Evolutionary conservation across 805 yeast species (phyloP).

Genomic region (Babjeviella inositovora): DNA sequence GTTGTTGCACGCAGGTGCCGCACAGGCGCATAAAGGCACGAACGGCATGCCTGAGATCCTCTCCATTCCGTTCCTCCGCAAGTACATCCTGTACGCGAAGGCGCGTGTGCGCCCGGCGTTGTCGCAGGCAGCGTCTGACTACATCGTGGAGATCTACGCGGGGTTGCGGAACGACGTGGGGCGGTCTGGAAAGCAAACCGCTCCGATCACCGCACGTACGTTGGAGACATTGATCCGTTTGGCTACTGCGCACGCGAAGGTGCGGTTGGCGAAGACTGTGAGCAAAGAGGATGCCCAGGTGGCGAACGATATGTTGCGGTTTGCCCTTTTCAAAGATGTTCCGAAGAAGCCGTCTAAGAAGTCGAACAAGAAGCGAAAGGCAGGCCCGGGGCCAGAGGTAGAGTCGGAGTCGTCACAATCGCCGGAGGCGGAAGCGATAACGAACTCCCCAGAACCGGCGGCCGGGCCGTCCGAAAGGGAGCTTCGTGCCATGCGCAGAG

Average conservation of each 20-base stretch:
- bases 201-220: conserved; percentile 98
- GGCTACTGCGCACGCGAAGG: conserved; percentile 93
- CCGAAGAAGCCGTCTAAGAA: conserved; percentile 14
- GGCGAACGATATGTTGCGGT: conserved; percentile 76
- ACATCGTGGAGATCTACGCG: conserved; percentile 69
- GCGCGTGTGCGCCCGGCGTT: conserved; percentile 72
- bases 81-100: conserved; percentile 89
- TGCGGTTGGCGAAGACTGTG: conserved; percentile 67
- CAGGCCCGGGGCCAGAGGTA: conserved; percentile 7
- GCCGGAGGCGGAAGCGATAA: conserved; percentile 1
- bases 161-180: conserved; percentile 64
- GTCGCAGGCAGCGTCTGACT: conserved; percentile 60
- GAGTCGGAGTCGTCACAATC: conserved; percentile 2
- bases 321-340: conserved; percentile 72
- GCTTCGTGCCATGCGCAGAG: conserved; percentile 5
- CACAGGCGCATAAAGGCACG: conserved; percentile 16
- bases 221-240: conserved; percentile 89
- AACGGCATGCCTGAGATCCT: conserved; percentile 31
- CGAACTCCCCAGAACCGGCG: conserved; percentile 3
- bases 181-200: conserved; percentile 58
- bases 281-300: conserved; percentile 67
- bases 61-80: conserved; percentile 73
- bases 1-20: conserved; percentile 68
- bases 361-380: conserved; percentile 12
- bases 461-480: conserved; percentile 4